Base-by-base conservation (phyloP, 2,329 filamentous ascomycete genomes). In the Paecilomyces sp. region DNA sequence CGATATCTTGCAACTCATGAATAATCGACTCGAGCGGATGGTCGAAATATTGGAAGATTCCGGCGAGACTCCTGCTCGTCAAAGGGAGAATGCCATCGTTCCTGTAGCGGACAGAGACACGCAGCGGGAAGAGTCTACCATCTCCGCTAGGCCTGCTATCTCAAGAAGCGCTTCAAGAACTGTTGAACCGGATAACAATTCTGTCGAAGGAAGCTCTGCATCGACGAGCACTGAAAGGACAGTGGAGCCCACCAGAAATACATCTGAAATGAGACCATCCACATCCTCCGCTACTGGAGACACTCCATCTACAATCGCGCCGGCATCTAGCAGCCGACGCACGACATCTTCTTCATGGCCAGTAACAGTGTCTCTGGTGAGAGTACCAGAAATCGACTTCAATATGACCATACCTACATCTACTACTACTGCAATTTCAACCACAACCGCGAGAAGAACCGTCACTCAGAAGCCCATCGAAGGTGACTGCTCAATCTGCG, bases 401-500 rank as follows among this genome's bases (percentile, higher is more conserved):
- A 47, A 22, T 12, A 25, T 6, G 15, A 50, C 4, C 25, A 41
- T 22, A 13, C n/a, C 55, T 6, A 36, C 31, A 18, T 18, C 47
- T 28, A 28, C 25, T 28, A 6, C 3, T 28, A 28, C 25, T 6
- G 25, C 25, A 28, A 28, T 6, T 28, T 3, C 25, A 28, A 6
- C 25, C 47, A 51, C 54, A n/a, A 18, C 30, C 28, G 9, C 54
- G 25, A 41, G 55, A 28, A 11, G 13, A 12, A 56, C 12, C 24
- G 36, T 53, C 33, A 31, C 52, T 13, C 61, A 58, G 1, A 50
- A 51, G 12, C 50, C 56, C 3, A 54, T 63, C n/a, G 58, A 61
- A 22, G 60, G 60, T 0, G 60, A 62, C 11, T 63, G 61, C 33
- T 53, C 55, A 2, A 62, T 63, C 25, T 63, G 61, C 36, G 34